Conservation (phyloP, 192 early-diverging fungal genomes). For the Linnemannia exigua region DNA sequence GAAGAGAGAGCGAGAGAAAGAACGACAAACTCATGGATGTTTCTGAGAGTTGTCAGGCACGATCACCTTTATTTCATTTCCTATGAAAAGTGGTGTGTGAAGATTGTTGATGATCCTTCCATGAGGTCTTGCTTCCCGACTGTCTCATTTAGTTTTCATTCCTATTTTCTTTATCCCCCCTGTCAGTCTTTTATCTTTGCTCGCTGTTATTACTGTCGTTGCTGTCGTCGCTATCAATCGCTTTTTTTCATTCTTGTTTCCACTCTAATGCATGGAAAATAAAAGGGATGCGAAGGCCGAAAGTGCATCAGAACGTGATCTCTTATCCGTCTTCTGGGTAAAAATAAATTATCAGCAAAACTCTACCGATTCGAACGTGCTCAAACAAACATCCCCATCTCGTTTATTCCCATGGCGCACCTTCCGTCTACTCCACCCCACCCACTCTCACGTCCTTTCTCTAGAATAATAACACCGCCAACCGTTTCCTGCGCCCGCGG, state of each 20-base stretch:
- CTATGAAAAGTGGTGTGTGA: too few relatives aligned
- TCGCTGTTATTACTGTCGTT: too few relatives aligned
- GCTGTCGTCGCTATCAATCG: neutral
- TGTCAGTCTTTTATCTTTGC: neutral
- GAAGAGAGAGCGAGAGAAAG: too few relatives aligned
- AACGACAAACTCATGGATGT: neutral
- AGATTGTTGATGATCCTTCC: neutral
- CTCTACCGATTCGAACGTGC: neutral
- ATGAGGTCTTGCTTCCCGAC: neutral
- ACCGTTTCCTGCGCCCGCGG: too few relatives aligned
- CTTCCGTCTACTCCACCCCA: neutral
- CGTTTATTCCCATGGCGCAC: neutral
- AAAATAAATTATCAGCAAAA: neutral
- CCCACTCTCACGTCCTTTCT: neutral
- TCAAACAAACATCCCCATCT: neutral
- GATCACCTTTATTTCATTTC: neutral
- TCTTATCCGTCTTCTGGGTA: neutral
- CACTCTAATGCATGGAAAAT: too few relatives aligned
- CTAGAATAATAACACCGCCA: neutral
- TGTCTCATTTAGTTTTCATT: neutral
- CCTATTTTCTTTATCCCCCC: neutral
- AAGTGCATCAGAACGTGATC: neutral
- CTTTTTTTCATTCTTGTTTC: neutral
- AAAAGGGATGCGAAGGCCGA: neutral
- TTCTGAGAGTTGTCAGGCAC: neutral